Base-by-base conservation (phyloP, 345 rosid species). In the Populus euphratica region DNA sequence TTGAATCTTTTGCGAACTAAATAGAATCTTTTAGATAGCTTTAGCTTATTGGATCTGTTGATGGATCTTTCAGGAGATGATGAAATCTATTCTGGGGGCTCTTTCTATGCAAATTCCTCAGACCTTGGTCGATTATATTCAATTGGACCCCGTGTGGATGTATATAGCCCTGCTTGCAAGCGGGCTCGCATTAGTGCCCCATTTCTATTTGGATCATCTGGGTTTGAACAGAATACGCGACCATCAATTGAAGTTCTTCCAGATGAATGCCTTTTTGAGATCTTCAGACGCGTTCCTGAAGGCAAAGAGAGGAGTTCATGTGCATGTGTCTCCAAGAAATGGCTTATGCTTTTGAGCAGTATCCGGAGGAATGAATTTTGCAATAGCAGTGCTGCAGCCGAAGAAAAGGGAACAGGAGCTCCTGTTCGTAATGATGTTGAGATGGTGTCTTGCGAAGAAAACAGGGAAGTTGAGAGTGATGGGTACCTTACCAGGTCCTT, bases 261-360 rank as follows among this genome's bases (percentile, higher is more conserved):
- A 0, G 93, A 90, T 67, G 97, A 92, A 79, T 90, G 97, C 80
- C 91, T 92, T 35, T 88, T 87, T 47, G 97, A 92, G 93, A 89
- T 92, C 79, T 86, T 90, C 72, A 88, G 86, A 61, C 87, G 91
- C 52, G 71, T 92, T 8, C 81, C 86, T 16, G 73, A 84, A 2
- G 89, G 87, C 65, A 83, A 80, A 76, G 97, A 90, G 68, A 86
- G 89, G 84, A 85, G 90, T 68, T 43, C 87, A 4, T 86, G 88
- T 71, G 90, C 91, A 78, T 87, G 86, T 69, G 97, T 90, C 33
- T 92, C 94, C 71, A 92, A 88, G 84, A 86, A 74, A 29, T 92
- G 94, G 97, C 90, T 92, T 81, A 80, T 78, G 79, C 78, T 89
- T 13, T 69, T 92, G 77, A 87, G 88, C 79, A 86, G 82, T 77